Conservation (phyloP, 257 asterid species). For the Solanum phureja region DNA sequence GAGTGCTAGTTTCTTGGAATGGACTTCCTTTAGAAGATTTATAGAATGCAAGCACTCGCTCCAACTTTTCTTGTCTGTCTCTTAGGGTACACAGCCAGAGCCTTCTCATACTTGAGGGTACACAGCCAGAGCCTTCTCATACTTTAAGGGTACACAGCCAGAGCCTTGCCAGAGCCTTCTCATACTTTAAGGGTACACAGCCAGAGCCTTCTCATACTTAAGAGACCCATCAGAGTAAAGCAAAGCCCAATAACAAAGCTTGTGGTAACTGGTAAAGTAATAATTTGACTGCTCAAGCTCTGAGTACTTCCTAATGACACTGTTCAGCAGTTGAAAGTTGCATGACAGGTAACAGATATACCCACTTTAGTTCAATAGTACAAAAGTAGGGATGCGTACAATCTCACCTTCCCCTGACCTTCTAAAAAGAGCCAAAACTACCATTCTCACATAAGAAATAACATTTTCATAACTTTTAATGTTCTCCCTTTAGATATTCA, state of each 20-base stretch:
- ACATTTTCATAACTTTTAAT: background rate
- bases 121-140: too few relatives aligned
- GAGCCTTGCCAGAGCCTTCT: too few relatives aligned
- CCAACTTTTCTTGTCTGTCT: slow-evolving; percentile 93
- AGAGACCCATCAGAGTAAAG: background rate
- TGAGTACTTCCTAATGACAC: background rate
- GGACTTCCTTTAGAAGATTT: slow-evolving; percentile 64
- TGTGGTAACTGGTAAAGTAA: background rate
- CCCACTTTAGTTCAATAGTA: background rate
- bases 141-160: too few relatives aligned
- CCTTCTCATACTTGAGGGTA: too few relatives aligned
- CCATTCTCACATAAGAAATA: background rate
- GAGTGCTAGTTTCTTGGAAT: slow-evolving; percentile 63
- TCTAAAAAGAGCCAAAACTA: background rate
- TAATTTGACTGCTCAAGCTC: background rate
- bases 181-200: background rate
- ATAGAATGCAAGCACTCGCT: slow-evolving; percentile 49
- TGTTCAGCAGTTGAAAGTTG: background rate
- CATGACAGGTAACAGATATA: background rate
- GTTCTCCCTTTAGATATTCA: background rate
- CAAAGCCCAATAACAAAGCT: background rate
- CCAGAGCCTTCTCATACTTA: background rate
- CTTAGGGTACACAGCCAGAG: slow-evolving; percentile 17
- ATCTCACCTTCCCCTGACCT: background rate
- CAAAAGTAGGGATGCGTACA: background rate